Evolutionary conservation across 306 rosid genomes (phyloP).

Genomic region (Erythrophleum fordii): DNA sequence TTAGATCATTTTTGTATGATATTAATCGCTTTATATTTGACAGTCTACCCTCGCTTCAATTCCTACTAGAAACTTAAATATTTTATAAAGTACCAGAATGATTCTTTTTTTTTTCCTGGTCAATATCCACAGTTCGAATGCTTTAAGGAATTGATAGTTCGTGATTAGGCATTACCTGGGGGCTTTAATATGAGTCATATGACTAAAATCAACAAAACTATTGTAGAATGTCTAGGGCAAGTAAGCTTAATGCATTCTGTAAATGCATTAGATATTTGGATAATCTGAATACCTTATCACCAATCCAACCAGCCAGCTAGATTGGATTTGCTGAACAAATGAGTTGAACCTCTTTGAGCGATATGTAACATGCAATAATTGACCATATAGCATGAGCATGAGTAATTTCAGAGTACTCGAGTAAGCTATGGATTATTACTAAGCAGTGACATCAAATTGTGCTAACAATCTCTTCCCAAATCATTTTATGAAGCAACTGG

Average conservation of each 20-base stretch:
- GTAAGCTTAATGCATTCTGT: conserved; percentile 4
- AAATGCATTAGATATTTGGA: background rate
- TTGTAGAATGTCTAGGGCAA: background rate
- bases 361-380: conserved; percentile 70
- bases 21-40: conserved; percentile 3
- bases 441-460: conserved; percentile 26
- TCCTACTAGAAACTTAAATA: background rate
- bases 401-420: conserved; percentile 15
- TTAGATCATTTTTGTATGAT: conserved; percentile 26
- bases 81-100: background rate
- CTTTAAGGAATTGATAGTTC: background rate
- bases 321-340: conserved; percentile 91
- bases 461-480: conserved; percentile 94
- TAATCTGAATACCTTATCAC: conserved; percentile 62
- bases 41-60: background rate
- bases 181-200: background rate
- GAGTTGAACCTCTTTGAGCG: conserved; percentile 84
- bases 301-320: conserved; percentile 91
- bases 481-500: background rate
- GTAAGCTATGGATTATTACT: conserved; percentile 16
- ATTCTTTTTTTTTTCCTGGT: background rate
- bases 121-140: background rate
- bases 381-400: background rate
- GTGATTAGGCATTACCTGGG: background rate
- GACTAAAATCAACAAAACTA: background rate